Base-by-base conservation (phyloP, 2,329 filamentous ascomycete species). In the Xylaria polymorpha region DNA sequence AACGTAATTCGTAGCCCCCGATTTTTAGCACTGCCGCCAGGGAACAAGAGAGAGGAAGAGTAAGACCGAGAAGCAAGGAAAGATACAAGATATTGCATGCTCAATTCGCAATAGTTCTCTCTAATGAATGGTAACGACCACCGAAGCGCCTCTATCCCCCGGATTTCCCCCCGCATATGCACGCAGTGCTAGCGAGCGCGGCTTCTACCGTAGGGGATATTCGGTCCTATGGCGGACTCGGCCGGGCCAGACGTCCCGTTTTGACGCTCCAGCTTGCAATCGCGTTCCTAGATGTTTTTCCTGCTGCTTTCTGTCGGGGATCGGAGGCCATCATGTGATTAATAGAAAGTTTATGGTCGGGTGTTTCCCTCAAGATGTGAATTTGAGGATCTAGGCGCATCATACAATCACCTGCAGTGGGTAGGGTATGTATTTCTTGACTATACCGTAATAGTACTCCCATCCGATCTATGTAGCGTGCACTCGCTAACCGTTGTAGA, bases 161-260 rank as follows among this genome's bases (percentile, higher is more conserved):
- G 55, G 66, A 62, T 64, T 67, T 61, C n/a, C 15, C 64, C 68
- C 64, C 67, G 44, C 64, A 48, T 41, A 48, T 44, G 35, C 12
- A 39, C n/a, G 22, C 15, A n/a, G 53, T 50, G 32, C 50, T 51
- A 61, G 43, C 64, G n/a, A 67, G 46, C 20, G 39, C 64, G 53
- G 43, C 64, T 20, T 32, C 35, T 66, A 35, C 50, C 35, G 50
- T 15, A 25, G 18, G 46, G 32, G 61, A 68, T 51, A 68, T 66
- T 72, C 68, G 70, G 70, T 50, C 65, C 65, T 71, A 65, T 62
- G 56, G 50, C 55, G 66, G 63, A 32, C 59, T 58, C 60, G 37
- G 60, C 41, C 22, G 20, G 18, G 46, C 60, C 48, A 55, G 18
- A 29, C 20, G 29, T 48, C 39, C 43, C 56, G 43, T 37, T 48